Conservation (phyloP, 805 yeast genomes). For the Starmerella sp. region DNA sequence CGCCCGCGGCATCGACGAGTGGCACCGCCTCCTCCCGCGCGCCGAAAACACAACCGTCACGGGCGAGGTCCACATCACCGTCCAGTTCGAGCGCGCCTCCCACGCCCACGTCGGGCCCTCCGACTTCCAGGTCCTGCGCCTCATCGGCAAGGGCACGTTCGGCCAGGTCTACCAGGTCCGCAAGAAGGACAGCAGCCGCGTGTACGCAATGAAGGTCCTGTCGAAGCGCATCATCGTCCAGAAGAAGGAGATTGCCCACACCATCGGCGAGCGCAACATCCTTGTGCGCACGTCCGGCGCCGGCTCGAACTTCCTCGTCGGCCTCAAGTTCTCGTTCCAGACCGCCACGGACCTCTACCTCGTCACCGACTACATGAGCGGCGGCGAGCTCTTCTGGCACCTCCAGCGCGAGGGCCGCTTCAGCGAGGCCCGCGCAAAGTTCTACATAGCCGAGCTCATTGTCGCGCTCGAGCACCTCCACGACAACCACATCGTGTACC, state of each 20-base stretch:
- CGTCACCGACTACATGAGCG: slow-evolving; percentile 96
- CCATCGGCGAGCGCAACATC: slow-evolving; percentile 93
- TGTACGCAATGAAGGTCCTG: slow-evolving; percentile 95
- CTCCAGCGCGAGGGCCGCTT: slow-evolving; percentile 94
- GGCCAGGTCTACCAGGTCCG: slow-evolving; percentile 96
- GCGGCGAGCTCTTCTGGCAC: slow-evolving; percentile 96
- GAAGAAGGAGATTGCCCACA: slow-evolving; percentile 95
- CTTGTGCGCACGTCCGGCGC: slow-evolving; percentile 84
- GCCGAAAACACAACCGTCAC: slow-evolving; percentile 56
- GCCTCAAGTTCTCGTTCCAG: slow-evolving; percentile 90
- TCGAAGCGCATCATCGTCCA: slow-evolving; percentile 90
- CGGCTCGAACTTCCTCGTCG: slow-evolving; percentile 86
- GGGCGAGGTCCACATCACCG: slow-evolving; percentile 66
- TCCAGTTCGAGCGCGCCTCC: slow-evolving; percentile 58
- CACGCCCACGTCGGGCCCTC: slow-evolving; percentile 75
- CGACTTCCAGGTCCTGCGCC: slow-evolving; percentile 83
- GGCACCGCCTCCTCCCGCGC: slow-evolving; percentile 68
- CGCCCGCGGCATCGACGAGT: slow-evolving; percentile 39
- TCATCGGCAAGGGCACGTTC: slow-evolving; percentile 92
- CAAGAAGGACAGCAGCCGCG: slow-evolving; percentile 76
- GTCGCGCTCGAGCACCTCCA: slow-evolving; percentile 89
- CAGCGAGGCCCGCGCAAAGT: slow-evolving; percentile 85
- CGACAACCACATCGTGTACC: slow-evolving; percentile 88
- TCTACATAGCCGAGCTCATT: slow-evolving; percentile 91
- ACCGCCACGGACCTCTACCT: slow-evolving; percentile 85